Base-by-base conservation (phyloP, 257 asterid species). In the Hygrophila difformis region DNA sequence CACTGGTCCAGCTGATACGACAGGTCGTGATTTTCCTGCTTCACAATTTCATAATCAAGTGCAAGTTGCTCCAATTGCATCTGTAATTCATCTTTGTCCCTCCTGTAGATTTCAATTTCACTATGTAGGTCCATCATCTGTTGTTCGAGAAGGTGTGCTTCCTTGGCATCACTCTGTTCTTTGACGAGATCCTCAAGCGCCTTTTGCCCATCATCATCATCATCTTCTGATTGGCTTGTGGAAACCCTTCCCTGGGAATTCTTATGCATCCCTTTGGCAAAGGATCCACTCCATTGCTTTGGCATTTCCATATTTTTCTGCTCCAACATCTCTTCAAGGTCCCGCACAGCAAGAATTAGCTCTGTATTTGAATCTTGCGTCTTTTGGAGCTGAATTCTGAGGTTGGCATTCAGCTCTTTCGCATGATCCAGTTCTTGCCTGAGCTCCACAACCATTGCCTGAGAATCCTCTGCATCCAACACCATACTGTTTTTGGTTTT, bases 61-160 rank as follows among this genome's bases (percentile, higher is more conserved):
- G 99, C 97, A 23, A 91, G 84, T 72, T 91, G 97, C 73, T 91
- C 99, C 94, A 83, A 80, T 60, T 83, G 99, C 78, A 73, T 77
- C 72, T 86, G 95, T 8, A 83, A 43, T 42, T 91, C 95, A 19
- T 91, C 95, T 65, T 60, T 78, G 29, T 82, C 97, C 53, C 89
- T 64, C 69, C 62, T 72, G 58, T 63, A 80, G 57, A 68, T 83
- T 63, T 78, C 99, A 8, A 86, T 66, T 49, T 91, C 95, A 4
- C 67, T 56, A 20, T 70, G 76, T 59, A 86, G 72, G 59, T 86
- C 95, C 61, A 73, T 60, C 64, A 86, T 75, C 67, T 78, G 85
- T 64, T 74, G 87, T 40, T 91, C 99, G 18, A 78, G 68, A 60
- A 76, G 42, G 46, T 83, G 60, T 1, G 78, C 69, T 47, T 81